Evolutionary conservation across 805 yeast species (phyloP), one percentile per base, ranked within the genome.

Genomic region (Nakazawaea ernobii): DNA sequence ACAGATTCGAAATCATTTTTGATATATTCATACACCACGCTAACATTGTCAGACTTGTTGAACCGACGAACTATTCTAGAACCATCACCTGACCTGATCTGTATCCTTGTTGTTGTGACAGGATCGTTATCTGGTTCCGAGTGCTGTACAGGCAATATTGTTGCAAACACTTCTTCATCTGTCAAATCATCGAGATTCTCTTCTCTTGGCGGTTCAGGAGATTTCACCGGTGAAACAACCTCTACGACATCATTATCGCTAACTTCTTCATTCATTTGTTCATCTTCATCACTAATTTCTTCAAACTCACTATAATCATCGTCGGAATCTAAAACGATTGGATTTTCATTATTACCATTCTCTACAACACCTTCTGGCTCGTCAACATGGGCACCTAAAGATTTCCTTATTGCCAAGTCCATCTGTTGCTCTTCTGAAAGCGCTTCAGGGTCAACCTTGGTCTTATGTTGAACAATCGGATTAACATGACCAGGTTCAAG

Each of bases 71-170:
- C 84, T 10, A 84, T 67, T 49, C 97, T 73, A 41, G 81, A 75
- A n/a, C 98, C 97, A 57, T 84, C 88, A 14, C 91, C 94, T 28
- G 87, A 76, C 50, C 97, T 73, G n/a, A 94, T 75, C 65, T 94
- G 98, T 26, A 94, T 77, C 56, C 97, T 72, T 0, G 97, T 87
- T 6, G 73, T 67, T 0, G 81, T 71, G 7, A 71, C 65, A 0
- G 79, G 75, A 9, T 75, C 82, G 3, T 69, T 60, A 1, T 75
- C 62, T 0, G 96, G 95, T 57, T 90, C 97, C 0, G 69, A 68
- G 49, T 80, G 79, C 38, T 72, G 74, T 1, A 59, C 55, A 0
- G 91, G 72, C 29, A 59, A 42, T 8, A 88, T 82, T 0, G 66
- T 46, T 8, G 71, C 74, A 49, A 85, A 73, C 6, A 67, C 65